Base-by-base conservation (phyloP, 164 flowering plant genomes). In the Litsea cubeba region DNA sequence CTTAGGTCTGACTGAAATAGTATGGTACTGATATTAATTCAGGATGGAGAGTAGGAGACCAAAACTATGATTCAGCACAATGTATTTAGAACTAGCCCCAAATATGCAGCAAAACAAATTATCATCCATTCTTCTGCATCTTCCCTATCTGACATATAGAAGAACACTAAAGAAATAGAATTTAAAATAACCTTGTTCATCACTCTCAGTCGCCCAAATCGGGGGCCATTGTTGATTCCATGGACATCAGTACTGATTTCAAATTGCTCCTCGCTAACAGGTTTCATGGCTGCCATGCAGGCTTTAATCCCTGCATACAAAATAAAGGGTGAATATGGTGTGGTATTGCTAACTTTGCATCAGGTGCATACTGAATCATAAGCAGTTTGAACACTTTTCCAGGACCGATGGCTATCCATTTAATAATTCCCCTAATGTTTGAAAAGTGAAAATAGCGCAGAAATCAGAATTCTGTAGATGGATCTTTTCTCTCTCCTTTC, bases 231-330 rank as follows among this genome's bases (percentile, higher is more conserved):
- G 70, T 72, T 81, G 74, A 86, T 79, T 77, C 99, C 97, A 82
- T 96, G 89, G 79, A 84, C 77, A 76, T 96, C 99, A 58, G 74
- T 50, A 28, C 49, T 75, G 72, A 96, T 85, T 81, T 96, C 98
- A 82, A 84, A 94, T 28, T 65, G 81, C 76, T 85, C 81, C 82
- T 96, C 98, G 54, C 83, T 80, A 67, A 92, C 93, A 71, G 81
- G 84, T 78, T 80, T 78, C 87, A 69, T 84, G 50, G 89, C 85
- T 40, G 85, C 76, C 76, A 87, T 76, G 85, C 98, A 91, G 50
- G 94, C 95, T 70, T 83, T 84, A 54, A 94, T 81, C 99, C 99
- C 99, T 96, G 85, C 15, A 64, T 73, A 68, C 62, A 76, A n/a
- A 25, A 63, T 1, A 5, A 24, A 46, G 24, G 5, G 51, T 14